Conservation (phyloP, 495 filamentous ascomycete species). For the Acidomyces sp. region DNA sequence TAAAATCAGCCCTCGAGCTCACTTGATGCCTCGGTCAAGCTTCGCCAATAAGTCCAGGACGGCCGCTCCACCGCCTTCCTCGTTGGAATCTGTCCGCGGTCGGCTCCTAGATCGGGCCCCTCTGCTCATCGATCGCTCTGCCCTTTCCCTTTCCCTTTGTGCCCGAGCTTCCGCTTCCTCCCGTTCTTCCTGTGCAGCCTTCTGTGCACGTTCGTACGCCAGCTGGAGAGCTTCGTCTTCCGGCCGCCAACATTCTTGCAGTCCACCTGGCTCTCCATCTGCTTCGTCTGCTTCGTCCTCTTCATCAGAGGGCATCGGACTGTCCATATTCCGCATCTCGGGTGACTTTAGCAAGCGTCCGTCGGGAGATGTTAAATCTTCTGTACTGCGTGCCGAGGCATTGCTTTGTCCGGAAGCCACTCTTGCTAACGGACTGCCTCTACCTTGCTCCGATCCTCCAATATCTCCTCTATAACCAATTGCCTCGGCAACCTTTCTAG, state of each 20-base stretch:
- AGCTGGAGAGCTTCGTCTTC: conserved; percentile 19
- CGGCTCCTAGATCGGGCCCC: background rate
- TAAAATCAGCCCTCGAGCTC: too few species aligned
- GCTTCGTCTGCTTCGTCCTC: conserved; percentile 9
- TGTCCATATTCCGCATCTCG: conserved; percentile 4
- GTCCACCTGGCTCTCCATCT: conserved; percentile 1
- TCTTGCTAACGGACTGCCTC: conserved; percentile 4
- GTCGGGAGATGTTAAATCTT: background rate
- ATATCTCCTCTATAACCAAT: conserved; percentile 11
- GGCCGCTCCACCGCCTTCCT: conserved; percentile 11
- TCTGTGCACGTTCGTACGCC: conserved; percentile 19
- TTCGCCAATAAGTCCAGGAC: conserved; percentile 18
- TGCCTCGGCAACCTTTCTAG: conserved; percentile 19
- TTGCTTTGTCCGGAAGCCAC: conserved; percentile 3
- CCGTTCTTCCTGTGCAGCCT: conserved; percentile 15
- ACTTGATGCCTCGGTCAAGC: conserved; percentile 18
- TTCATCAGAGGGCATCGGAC: conserved; percentile 1
- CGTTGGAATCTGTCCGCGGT: conserved; percentile 2
- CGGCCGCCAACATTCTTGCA: conserved; percentile 11
- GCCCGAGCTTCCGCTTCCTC: conserved; percentile 16
- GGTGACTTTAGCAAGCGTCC: conserved; percentile 13
- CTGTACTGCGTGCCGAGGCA: background rate
- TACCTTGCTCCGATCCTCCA: background rate
- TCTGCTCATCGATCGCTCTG: conserved; percentile 3
- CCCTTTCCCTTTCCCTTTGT: conserved; percentile 9